Conservation (phyloP, 495 filamentous ascomycete genomes). For the Neurospora pannonica region DNA sequence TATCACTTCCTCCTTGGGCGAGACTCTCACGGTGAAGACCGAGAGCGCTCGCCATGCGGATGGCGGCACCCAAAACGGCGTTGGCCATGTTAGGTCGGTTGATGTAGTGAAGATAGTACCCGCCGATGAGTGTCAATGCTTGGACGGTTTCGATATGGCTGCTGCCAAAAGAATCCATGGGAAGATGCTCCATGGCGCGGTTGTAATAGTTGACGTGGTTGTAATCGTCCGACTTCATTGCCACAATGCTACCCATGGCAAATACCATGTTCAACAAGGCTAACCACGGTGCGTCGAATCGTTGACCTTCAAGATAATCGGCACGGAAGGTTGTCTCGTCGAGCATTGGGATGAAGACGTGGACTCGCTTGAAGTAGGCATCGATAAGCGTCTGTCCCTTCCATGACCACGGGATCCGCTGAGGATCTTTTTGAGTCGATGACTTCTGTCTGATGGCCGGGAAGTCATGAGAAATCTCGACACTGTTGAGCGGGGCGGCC, state of each 20-base stretch:
- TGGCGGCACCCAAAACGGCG: slow-evolving; percentile 53
- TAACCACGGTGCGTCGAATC: slow-evolving; percentile 65
- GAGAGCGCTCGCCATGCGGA: slow-evolving; percentile 62
- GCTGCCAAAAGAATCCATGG: slow-evolving; percentile 58
- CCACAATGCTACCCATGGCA: slow-evolving; percentile 65
- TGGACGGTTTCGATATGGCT: slow-evolving; percentile 64
- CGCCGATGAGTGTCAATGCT: slow-evolving; percentile 59
- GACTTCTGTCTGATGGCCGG: slow-evolving; percentile 40
- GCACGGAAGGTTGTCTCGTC: slow-evolving; percentile 67
- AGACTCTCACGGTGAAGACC: slow-evolving; percentile 67
- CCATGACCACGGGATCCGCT: slow-evolving; percentile 47
- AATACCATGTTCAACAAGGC: slow-evolving; percentile 73
- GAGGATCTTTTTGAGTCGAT: slow-evolving; percentile 36
- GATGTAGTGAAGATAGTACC: slow-evolving; percentile 73
- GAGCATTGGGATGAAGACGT: slow-evolving; percentile 66
- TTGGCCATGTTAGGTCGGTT: slow-evolving; percentile 71
- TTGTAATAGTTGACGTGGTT: slow-evolving; percentile 66
- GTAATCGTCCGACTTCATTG: slow-evolving; percentile 58
- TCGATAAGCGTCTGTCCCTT: slow-evolving; percentile 58
- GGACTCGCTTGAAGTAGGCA: slow-evolving; percentile 68
- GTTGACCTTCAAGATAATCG: slow-evolving; percentile 56
- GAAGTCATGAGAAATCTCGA: slow-evolving; percentile 37
- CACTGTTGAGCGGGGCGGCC: slow-evolving; percentile 37
- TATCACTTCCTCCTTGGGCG: slow-evolving; percentile 42
- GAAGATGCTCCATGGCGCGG: slow-evolving; percentile 57